phyloP scores from a whole-genome alignment of 78 protist species.

The Diacronema lutheri region DNA sequence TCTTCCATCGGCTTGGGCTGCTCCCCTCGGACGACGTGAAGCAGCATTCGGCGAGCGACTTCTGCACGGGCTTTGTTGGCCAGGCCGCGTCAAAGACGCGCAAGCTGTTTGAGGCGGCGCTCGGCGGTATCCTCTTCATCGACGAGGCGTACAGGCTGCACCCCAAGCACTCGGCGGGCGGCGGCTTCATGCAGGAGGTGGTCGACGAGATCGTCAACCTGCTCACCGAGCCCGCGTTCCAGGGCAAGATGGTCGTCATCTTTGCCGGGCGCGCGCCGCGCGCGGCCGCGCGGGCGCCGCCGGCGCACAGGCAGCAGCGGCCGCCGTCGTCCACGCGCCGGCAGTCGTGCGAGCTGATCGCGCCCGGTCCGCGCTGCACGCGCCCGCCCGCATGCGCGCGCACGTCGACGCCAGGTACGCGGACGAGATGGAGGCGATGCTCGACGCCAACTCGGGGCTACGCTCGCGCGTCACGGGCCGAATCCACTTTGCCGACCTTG shows the following conservation, averaged over 20 bases:
- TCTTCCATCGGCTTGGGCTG: constrained; percentile 2
- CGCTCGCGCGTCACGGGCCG: constrained; percentile 6
- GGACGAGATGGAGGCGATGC: constrained; percentile 6
- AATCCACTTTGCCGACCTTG: constrained; percentile 24
- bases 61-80: neutral
- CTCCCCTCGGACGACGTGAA: neutral
- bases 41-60: neutral
- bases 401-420: too few species aligned
- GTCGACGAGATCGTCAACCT: neutral
- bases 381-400: too few species aligned
- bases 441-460: constrained; percentile 26
- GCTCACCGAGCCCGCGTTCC: neutral
- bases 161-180: neutral
- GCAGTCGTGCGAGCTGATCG: too few species aligned
- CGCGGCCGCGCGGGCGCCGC: too few species aligned
- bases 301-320: too few species aligned
- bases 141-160: constrained; percentile 62
- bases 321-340: too few species aligned
- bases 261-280: too few species aligned
- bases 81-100: neutral
- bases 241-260: constrained; percentile 16
- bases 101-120: neutral
- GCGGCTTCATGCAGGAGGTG: neutral
- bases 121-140: constrained; percentile 50
- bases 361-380: too few species aligned